These are phyloP conservation scores for Ophiostoma piceae DNA, from an alignment of 2,329 filamentous ascomycete species.

Conservation along the genomic window DNA sequence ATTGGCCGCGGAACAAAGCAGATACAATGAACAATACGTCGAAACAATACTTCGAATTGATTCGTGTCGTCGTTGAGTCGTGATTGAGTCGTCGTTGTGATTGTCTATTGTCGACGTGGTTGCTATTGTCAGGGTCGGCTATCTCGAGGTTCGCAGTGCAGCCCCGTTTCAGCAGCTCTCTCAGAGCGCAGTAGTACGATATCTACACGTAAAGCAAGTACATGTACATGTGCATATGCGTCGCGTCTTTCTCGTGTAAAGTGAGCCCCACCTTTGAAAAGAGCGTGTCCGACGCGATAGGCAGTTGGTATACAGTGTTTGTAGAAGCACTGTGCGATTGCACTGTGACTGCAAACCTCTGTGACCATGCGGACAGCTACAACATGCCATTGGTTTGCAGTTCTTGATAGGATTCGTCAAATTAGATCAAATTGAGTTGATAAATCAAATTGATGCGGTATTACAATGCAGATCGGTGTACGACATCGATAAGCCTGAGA, in stretches of 20 bases:
- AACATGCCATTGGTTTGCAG: too few relatives aligned
- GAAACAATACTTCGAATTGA: not conserved
- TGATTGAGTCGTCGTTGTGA: not conserved
- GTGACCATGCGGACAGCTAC: too few relatives aligned
- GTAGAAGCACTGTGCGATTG: not conserved
- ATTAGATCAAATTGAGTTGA: too few relatives aligned
- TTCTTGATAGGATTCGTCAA: too few relatives aligned
- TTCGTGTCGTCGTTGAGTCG: not conserved
- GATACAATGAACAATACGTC: not conserved
- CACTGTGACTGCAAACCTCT: not conserved
- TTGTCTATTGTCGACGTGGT: not conserved
- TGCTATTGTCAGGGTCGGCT: not conserved
- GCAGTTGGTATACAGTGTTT: not conserved
- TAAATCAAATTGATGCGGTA: too few relatives aligned
- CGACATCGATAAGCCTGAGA: too few relatives aligned
- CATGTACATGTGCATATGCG: conserved; percentile 16
- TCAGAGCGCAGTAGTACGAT: not conserved
- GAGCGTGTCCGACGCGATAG: conserved; percentile 21
- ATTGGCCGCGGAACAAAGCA: not conserved
- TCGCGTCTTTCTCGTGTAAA: conserved; percentile 27
- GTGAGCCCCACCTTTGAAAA: conserved; percentile 16
- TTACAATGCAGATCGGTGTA: too few relatives aligned
- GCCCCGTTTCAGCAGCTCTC: not conserved
- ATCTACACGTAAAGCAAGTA: not conserved
- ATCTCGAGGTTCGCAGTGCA: not conserved